Conservation (phyloP, 495 filamentous ascomycete genomes). For the Daldinia concentrica region DNA sequence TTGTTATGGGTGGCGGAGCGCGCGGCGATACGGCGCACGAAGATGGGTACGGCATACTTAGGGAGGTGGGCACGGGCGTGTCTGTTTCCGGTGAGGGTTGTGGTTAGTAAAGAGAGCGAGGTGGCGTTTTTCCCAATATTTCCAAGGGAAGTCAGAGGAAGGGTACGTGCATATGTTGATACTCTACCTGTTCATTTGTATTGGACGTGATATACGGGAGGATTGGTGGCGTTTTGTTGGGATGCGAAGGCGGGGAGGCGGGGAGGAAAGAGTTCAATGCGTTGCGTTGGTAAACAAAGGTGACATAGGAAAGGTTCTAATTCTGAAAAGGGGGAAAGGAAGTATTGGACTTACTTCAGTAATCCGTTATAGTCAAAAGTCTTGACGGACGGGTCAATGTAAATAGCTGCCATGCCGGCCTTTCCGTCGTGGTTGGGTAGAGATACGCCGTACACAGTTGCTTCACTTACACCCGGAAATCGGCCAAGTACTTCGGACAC, state of each 20-base stretch:
- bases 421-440: conserved; percentile 77
- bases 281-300: neutral
- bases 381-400: conserved; percentile 53
- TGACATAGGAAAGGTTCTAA: conserved; percentile 4
- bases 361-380: conserved; percentile 64
- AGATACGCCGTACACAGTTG: conserved; percentile 80
- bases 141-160: neutral
- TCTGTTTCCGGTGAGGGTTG: conserved; percentile 33
- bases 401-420: conserved; percentile 73
- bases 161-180: neutral
- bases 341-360: conserved; percentile 51
- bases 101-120: neutral
- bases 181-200: neutral
- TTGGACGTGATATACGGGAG: conserved; percentile 3
- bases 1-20: conserved; percentile 79
- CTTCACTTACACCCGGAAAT: conserved; percentile 73
- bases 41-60: conserved; percentile 79
- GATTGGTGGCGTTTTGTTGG: conserved; percentile 12
- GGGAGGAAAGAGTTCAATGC: neutral
- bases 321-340: neutral
- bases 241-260: neutral
- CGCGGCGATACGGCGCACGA: conserved; percentile 69
- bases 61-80: conserved; percentile 68
- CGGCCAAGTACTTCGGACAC: conserved; percentile 73
- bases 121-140: neutral